Conservation (phyloP, 768 basidiomycete species). For the Mycena haematopus region DNA sequence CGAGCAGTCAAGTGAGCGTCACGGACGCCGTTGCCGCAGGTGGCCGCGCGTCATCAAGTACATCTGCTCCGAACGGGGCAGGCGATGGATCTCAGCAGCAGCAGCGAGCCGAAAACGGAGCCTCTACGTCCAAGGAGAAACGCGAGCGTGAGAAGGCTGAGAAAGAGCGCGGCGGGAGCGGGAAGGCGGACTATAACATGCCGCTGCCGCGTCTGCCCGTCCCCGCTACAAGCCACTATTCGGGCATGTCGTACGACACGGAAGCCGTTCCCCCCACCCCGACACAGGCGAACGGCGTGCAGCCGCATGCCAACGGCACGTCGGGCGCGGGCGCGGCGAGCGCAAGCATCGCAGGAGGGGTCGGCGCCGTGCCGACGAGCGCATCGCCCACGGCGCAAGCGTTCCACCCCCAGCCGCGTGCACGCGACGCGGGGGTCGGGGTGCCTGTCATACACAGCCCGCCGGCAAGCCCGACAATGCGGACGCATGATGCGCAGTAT, state of each 20-base stretch:
- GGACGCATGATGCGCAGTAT: slow-evolving; percentile 14
- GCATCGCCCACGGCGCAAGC: slow-evolving; percentile 61
- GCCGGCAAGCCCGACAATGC: slow-evolving; percentile 30
- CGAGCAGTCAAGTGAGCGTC: slow-evolving; percentile 84
- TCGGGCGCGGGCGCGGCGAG: slow-evolving; percentile 6
- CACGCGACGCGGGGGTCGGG: slow-evolving; percentile 66
- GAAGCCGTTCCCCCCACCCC: slow-evolving; percentile 32
- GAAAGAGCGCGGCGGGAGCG: slow-evolving; percentile 31
- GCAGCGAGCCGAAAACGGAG: neutral
- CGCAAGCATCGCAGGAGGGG: neutral
- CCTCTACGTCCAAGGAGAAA: neutral
- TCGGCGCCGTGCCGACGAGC: slow-evolving; percentile 44
- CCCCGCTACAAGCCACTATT: slow-evolving; percentile 64
- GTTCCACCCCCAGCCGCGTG: slow-evolving; percentile 67
- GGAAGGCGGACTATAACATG: slow-evolving; percentile 80
- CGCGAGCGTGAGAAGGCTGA: slow-evolving; percentile 5
- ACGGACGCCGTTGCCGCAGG: slow-evolving; percentile 29
- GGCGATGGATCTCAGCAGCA: neutral
- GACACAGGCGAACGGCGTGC: slow-evolving; percentile 2
- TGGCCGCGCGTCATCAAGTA: neutral
- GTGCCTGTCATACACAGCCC: slow-evolving; percentile 46
- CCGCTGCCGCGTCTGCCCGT: slow-evolving; percentile 46
- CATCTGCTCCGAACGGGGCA: neutral
- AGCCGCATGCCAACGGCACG: slow-evolving; percentile 14
- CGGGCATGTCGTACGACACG: slow-evolving; percentile 80